These are phyloP conservation scores for Ceratocystis harringtonii DNA, from an alignment of 2,329 filamentous ascomycete species.

Conservation along the genomic window DNA sequence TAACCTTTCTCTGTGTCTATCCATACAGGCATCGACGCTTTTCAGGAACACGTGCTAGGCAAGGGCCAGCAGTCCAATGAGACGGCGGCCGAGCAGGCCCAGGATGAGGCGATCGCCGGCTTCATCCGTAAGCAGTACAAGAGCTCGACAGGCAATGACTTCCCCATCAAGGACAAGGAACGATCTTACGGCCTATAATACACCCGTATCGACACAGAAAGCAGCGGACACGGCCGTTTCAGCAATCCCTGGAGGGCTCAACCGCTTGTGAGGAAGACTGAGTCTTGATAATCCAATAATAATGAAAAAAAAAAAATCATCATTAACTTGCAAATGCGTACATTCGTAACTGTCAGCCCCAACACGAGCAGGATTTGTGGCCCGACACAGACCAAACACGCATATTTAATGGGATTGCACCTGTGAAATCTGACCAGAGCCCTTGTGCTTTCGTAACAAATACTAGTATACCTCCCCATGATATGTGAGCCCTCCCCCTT, in stretches of 20 bases:
- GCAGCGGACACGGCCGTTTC: neutral
- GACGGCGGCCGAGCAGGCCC: slow-evolving; percentile 61
- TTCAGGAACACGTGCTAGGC: slow-evolving; percentile 61
- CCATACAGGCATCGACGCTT: slow-evolving; percentile 51
- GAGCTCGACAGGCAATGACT: slow-evolving; percentile 47
- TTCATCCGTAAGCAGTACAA: slow-evolving; percentile 60
- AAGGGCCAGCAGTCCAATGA: slow-evolving; percentile 59
- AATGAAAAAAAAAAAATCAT: neutral
- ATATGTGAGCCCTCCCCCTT: neutral
- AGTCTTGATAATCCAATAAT: neutral
- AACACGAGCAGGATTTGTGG: neutral
- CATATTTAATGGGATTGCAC: neutral
- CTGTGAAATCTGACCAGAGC: neutral
- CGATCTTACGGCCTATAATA: slow-evolving; percentile 23
- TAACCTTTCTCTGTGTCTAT: neutral
- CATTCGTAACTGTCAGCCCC: neutral
- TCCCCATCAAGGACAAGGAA: slow-evolving; percentile 57
- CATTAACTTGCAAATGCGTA: neutral
- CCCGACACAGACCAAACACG: neutral
- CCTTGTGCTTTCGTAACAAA: neutral
- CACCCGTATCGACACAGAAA: neutral
- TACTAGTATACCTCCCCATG: neutral
- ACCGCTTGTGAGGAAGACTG: neutral
- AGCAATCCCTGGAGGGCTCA: neutral
- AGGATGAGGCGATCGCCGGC: slow-evolving; percentile 66